Evolutionary conservation across 192 early-diverging fungal genomes (phyloP).

Genomic region (Umbelopsis ramanniana): DNA sequence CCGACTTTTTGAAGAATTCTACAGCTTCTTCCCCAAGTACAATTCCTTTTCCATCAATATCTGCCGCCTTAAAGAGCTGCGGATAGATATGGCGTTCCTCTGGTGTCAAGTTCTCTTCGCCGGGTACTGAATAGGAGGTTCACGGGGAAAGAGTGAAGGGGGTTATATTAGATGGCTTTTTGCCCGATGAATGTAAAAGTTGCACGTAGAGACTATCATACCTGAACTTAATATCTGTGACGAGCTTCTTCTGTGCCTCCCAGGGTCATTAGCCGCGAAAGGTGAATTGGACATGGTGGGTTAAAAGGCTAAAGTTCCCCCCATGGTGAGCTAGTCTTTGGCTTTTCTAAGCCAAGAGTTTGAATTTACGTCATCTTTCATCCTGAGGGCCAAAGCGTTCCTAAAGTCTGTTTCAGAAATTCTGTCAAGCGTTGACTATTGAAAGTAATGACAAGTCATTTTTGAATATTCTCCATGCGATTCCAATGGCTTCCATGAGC

Average conservation of each 20-base stretch:
- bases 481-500: too few species aligned
- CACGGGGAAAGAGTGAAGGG: not conserved
- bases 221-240: constrained; percentile 5
- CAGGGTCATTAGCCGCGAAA: constrained; percentile 2
- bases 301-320: not conserved
- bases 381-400: not conserved
- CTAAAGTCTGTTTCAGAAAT: not conserved
- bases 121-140: not conserved
- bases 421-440: not conserved
- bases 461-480: too few species aligned
- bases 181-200: not conserved
- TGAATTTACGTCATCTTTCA: constrained; percentile 12
- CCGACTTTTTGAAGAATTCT: constrained; percentile 71
- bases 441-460: too few species aligned
- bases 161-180: not conserved
- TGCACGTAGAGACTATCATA: not conserved
- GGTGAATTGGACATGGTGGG: constrained; percentile 8
- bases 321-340: too few species aligned
- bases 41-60: constrained; percentile 65
- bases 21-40: constrained; percentile 70
- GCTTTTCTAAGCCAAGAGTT: not conserved
- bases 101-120: constrained; percentile 41
- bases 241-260: constrained; percentile 12
- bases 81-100: constrained; percentile 65
- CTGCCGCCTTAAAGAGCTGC: constrained; percentile 65